Percentiles rank a stretch among this genome's conserved stretches.
phyloP scores from a whole-genome alignment of 2,329 filamentous ascomycete species.

The Fusarium succisae region DNA sequence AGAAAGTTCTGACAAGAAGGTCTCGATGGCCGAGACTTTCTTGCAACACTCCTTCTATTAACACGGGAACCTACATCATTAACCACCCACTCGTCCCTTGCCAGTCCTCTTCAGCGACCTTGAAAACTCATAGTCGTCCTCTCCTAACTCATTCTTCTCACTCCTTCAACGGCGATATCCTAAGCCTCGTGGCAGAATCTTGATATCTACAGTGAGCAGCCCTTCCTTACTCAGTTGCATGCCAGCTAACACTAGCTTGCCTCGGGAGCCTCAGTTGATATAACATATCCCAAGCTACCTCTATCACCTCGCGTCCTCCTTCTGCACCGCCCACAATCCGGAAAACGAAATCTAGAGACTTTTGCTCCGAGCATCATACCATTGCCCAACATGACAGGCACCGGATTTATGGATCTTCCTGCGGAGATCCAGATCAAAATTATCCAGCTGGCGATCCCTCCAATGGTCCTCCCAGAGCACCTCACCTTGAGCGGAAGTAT shows the following conservation, averaged over 20 bases:
- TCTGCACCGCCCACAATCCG: too few species aligned
- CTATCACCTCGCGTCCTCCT: accelerated
- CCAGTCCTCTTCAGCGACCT: background rate
- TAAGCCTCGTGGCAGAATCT: accelerated
- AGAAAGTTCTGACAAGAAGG: accelerated
- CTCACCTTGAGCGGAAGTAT: background rate
- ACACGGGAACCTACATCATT: accelerated
- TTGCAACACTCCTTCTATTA: accelerated
- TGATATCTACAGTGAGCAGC: background rate
- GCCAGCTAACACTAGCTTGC: too few species aligned
- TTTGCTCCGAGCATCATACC: too few species aligned
- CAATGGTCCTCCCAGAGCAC: background rate
- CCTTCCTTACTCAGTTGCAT: too few species aligned
- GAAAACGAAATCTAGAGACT: too few species aligned
- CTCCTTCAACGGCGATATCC: accelerated
- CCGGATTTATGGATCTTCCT: background rate
- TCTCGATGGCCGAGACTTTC: accelerated
- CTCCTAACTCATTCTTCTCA: background rate
- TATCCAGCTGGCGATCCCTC: background rate
- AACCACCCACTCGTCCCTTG: accelerated
- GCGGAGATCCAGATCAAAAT: background rate
- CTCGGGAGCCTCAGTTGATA: accelerated
- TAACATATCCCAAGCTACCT: accelerated
- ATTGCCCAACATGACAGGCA: too few species aligned
- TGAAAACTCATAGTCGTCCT: background rate